phyloP scores from a whole-genome alignment of 495 filamentous ascomycete species.

The Hypomontagnella monticulosa region DNA sequence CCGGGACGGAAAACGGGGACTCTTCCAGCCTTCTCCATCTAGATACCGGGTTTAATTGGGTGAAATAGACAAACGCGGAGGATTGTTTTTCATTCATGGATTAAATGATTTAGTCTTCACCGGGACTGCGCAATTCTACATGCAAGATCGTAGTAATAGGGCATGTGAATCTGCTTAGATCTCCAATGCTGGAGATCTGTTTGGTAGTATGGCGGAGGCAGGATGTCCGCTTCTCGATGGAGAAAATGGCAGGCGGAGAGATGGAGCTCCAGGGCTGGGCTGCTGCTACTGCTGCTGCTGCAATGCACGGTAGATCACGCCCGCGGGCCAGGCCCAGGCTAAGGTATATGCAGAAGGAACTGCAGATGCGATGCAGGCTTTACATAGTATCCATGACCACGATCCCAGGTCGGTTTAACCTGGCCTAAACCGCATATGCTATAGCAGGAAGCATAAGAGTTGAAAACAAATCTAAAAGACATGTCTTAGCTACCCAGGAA shows the following conservation, averaged over 20 bases:
- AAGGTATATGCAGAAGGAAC: slow-evolving; percentile 18
- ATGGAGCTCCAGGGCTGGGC: too few relatives aligned
- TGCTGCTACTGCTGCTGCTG: too few relatives aligned
- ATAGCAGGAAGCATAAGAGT: background rate
- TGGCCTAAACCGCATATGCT: slow-evolving; percentile 15
- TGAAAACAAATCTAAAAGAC: background rate
- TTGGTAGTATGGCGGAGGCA: slow-evolving; percentile 25
- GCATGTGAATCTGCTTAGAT: slow-evolving; percentile 12
- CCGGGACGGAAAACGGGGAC: slow-evolving; percentile 1
- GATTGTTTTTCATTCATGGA: slow-evolving; percentile 1
- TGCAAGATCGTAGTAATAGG: background rate
- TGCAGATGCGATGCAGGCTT: slow-evolving; percentile 31
- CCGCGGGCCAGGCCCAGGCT: background rate
- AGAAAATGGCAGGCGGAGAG: slow-evolving; percentile 22
- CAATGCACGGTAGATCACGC: slow-evolving; percentile 40
- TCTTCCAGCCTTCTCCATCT: background rate
- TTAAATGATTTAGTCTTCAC: too few relatives aligned
- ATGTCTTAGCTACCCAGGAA: background rate
- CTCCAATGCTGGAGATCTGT: background rate
- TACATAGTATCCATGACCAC: slow-evolving; percentile 6
- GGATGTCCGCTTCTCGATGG: slow-evolving; percentile 27
- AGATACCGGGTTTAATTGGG: slow-evolving; percentile 7
- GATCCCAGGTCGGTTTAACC: background rate
- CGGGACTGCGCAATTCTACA: background rate
- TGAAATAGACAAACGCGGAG: slow-evolving; percentile 2